Evolutionary conservation across 169 alveolate species (phyloP), one percentile per base, ranked within the genome.

Genomic region (Plasmodium relictum): DNA sequence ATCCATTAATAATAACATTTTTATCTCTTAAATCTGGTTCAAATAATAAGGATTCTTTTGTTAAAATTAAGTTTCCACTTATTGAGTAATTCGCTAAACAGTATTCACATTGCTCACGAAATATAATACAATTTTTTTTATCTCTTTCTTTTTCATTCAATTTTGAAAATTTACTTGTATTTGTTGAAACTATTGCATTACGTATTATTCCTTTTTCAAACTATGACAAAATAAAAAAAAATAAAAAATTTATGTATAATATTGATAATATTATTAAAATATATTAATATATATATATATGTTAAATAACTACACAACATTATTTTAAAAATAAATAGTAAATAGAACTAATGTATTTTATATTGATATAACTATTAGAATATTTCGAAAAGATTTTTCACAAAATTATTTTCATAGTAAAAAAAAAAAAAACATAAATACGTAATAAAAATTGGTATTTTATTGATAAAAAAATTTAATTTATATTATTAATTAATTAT

Each of bases 11-110:
- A 16, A 89, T 76, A 37, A 94, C 96, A 70, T 86, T 88, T 44
- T 83, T 92, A 65, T 94, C 96, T 72, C 96, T 92, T 52, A 87
- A 54, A 66, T 94, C 96, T n/a, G 96, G 96, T 63, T 94, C 96
- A 80, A 94, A 94, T 31, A 93, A 71, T 54, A 94, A 83, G 8
- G 95, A 91, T 72, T 94, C 96, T 41, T 88, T 66, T 20, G 96
- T 94, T 72, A 94, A 74, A n/a, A 94, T 94, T 45, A 94, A 73
- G 37, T 85, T 71, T 0, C 96, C 96, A 52, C 92, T 83, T 26
- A 94, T 87, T 6, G 96, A 89, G 39, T 88, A 68, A 39, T 88
- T 59, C 0, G 90, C 45, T 54, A 94, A 88, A 91, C 96, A 94
- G 63, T 94, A 94, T 73, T 94, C 95, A 76, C 96, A 94, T 71